Evolutionary conservation across 2,329 filamentous ascomycete species (phyloP), one percentile per base, ranked within the genome.

Genomic region (Diplocarpon mali): DNA sequence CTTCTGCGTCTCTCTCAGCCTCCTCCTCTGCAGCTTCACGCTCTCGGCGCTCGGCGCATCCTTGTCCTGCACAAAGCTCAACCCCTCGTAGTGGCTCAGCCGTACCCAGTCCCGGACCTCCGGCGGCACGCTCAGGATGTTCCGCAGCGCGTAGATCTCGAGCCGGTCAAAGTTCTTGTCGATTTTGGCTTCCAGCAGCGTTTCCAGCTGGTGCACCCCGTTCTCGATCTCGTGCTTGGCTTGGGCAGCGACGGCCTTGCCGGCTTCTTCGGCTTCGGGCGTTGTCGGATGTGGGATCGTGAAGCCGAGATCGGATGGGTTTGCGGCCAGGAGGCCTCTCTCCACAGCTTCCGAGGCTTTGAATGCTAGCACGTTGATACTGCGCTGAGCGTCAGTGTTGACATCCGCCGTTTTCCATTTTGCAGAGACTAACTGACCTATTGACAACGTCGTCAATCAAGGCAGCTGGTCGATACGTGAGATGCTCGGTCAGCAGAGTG

Each of bases 361-460:
- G 66, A 94, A 92, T 59, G 92, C 83, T 58, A 95, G 77, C 59
- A 90, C 85, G 69, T 96, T 98, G 64, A 95, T 80, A 44, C 83
- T 85, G 70, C 96, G 95, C 69, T 96, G 95, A 57, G 96, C 89
- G 67, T 96, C 90, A 76, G 27, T 20, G 16, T 9, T 30, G n/a
- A 16, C n/a, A 2, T 4, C 27, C 27, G 10, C 11, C 5, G 7
- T 1, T 15, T 5, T 38, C 15, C 7, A 10, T 13, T n/a, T 2
- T 6, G 30, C 34, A 14, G 11, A 12, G 12, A 27, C 20, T 11
- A 4, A 32, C 34, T 27, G 3, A 38, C 41, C 41, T 43, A 28
- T 43, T 43, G 17, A 43, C 35, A 20, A 43, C 37, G 15, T 43
- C 41, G 13, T 43, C 41, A 1, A 43, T 43, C 14, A 43, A 36